These are phyloP conservation scores for Phytophthora pluvialis DNA, from an alignment of 352 stramenopile species.

Conservation along the genomic window DNA sequence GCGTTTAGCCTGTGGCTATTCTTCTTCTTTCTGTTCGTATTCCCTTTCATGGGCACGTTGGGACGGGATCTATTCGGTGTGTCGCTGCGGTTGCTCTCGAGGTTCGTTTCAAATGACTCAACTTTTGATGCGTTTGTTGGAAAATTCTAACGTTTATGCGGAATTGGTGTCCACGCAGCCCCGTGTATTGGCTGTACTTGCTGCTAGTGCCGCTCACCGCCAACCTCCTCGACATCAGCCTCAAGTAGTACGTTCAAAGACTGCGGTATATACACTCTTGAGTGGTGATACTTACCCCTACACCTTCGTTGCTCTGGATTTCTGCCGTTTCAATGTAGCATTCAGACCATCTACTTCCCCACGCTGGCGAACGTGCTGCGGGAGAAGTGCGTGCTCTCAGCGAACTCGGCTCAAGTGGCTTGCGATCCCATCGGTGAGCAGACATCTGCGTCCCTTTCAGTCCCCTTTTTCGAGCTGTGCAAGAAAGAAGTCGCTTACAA, in stretches of 20 bases:
- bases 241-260: constrained; percentile 67
- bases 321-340: constrained; percentile 40
- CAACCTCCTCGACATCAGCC: constrained; percentile 64
- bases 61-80: constrained; percentile 65
- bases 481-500: constrained; percentile 45
- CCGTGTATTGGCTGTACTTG: constrained; percentile 74
- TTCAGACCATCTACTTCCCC: constrained; percentile 71
- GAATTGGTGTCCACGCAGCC: constrained; percentile 33
- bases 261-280: constrained; percentile 1
- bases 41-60: constrained; percentile 56
- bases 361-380: constrained; percentile 71
- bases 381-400: constrained; percentile 57
- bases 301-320: background rate
- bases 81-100: constrained; percentile 55
- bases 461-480: constrained; percentile 39
- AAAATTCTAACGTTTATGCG: background rate
- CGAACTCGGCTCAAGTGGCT: constrained; percentile 51
- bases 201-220: constrained; percentile 66
- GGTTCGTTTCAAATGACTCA: constrained; percentile 30
- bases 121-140: background rate
- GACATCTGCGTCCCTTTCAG: constrained; percentile 12
- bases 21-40: constrained; percentile 69
- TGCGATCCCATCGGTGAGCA: constrained; percentile 34
- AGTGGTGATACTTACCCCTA: background rate
- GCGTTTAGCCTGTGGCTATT: constrained; percentile 65